Evolutionary conservation across 2,329 filamentous ascomycete genomes (phyloP), one percentile per base, ranked within the genome.

Genomic region (Penicillium fuscoglaucum): DNA sequence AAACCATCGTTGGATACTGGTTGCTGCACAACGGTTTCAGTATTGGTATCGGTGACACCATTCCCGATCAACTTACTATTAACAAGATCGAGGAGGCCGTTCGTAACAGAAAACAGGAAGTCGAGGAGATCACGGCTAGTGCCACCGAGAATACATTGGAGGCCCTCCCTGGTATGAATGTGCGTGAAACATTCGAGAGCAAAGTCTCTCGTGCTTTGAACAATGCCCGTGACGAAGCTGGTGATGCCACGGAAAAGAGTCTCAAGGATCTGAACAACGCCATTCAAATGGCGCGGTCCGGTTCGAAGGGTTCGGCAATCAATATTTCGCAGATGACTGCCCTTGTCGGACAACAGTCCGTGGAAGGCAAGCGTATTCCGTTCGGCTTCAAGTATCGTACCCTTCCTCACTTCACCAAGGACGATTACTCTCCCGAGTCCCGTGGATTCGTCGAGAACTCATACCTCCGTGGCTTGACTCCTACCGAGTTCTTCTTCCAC

Each of bases 241-340:
- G 95, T 87, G 93, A 89, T 24, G 90, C 88, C 51, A 96, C 95
- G 0, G 90, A 96, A 77, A 89, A 91, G 78, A 92, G 90, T 82
- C 80, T 99, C 74, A 97, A 96, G 79, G 91, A 97, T 77, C 82
- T 90, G 69, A 99, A 99, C 83, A 97, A 98, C 70, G 93, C 93
- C 51, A 91, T 96, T 55, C 91, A 92, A 72, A 99, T 98, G 90
- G 92, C 96, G 60, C 87, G 88, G 53, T 97, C 95, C 59, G 95
- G 95, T 70, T 99, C 96, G 67, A 99, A 99, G 82, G 95, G 95
- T 74, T 98, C 95, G 2, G 93, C 91, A 13, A 98, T 99, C 82
- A 99, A 99, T 76, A 98, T 99, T 69, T 97, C 96, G 17, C 95
- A 99, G 78, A 99, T 99, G 95, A 96, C 93, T 62, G 95, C 95